phyloP scores from a whole-genome alignment of 768 basidiomycete genomes.

The Leucosporidium creatinivorum region DNA sequence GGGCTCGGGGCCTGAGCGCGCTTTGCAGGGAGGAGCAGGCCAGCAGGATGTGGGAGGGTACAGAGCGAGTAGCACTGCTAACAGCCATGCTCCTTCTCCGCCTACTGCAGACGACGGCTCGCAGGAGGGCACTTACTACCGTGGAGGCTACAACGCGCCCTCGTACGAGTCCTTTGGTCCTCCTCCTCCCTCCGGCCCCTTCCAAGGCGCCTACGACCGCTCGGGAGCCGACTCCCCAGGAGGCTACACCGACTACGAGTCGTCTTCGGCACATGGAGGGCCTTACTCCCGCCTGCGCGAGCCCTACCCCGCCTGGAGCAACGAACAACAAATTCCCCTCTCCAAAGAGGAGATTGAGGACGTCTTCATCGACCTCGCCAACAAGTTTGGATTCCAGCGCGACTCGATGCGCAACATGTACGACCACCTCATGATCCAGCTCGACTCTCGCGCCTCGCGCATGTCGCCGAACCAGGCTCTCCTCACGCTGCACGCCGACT shows the following conservation, averaged over 20 bases:
- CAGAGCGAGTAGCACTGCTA: too few relatives aligned
- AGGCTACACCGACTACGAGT: constrained; percentile 27
- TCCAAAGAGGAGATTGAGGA: constrained; percentile 99
- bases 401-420: constrained; percentile 97
- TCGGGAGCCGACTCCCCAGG: constrained; percentile 21
- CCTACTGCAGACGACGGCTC: constrained; percentile 15
- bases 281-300: constrained; percentile 53
- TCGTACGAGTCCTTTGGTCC: background rate
- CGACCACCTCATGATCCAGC: constrained; percentile 94
- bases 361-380: constrained; percentile 89
- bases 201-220: constrained; percentile 15
- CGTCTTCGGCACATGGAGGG: constrained; percentile 17
- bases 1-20: too few relatives aligned
- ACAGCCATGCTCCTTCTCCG: background rate
- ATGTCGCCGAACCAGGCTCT: constrained; percentile 96
- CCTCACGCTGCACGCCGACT: constrained; percentile 92
- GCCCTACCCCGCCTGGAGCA: constrained; percentile 88
- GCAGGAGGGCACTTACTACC: constrained; percentile 23
- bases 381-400: constrained; percentile 96
- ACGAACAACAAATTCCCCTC: constrained; percentile 87
- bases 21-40: too few relatives aligned
- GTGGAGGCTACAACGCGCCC: constrained; percentile 9
- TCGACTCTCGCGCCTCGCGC: constrained; percentile 91
- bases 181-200: constrained; percentile 16
- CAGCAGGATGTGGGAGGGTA: too few relatives aligned